Base-by-base conservation (phyloP, 805 yeast species). In the Candida boidinii region DNA sequence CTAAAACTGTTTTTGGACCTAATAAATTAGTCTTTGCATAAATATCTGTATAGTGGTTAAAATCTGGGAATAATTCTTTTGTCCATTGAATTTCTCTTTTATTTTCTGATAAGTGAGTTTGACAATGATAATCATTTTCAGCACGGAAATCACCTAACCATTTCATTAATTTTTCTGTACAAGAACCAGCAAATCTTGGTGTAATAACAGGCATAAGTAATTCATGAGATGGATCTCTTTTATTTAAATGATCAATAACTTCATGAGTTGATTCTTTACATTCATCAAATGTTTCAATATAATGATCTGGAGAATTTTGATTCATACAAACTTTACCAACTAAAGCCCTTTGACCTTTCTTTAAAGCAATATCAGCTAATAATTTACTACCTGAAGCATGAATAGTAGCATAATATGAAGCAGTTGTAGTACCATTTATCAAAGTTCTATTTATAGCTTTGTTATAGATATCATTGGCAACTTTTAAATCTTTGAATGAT, bases 261-360 rank as follows among this genome's bases (percentile, higher is more conserved):
- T 62, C 57, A 6, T 56, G 39, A 38, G 80, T 79, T 4, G 76
- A 62, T 15, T 35, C 27, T 19, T 74, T 48, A 16, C 80, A 70
- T 18, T 68, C 71, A 13, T 70, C 50, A 19, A 48, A 52, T 1
- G 75, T 60, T 46, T 84, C 88, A 27, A 63, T 53, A 53, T 84
- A 76, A 51, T 73, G 80, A 20, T 71, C 79, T 1, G 92, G 94
- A 1, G 85, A 73, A 58, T 84, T 79, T 39, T 73, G 70, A 51
- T 87, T 80, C 96, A 88, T 88, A 51, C 96, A 88, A 15, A 85
- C 94, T 43, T 88, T 76, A 3, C 96, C 96, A 27, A 87, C 75
- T 33, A 80, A 68, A 0, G 94, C 95, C 37, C 95, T 64, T 55
- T 86, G 95, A 21, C 94, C 94, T 23, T 58, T 44, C 22, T 60